phyloP scores from a whole-genome alignment of 2,329 filamentous ascomycete species.

The Drechslerella coelobrocha region DNA sequence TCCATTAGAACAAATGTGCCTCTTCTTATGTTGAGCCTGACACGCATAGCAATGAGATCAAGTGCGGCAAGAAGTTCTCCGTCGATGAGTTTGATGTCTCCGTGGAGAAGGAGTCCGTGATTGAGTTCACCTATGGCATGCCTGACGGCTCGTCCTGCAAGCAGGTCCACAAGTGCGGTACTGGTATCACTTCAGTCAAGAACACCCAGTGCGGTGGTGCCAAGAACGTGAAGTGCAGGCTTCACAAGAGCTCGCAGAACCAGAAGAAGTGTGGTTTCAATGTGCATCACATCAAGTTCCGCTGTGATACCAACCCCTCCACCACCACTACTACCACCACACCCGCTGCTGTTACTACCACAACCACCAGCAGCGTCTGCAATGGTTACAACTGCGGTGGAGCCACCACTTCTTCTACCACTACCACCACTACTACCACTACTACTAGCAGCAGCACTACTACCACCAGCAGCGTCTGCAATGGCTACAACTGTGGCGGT shows the following conservation, averaged over 20 bases:
- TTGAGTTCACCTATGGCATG: conserved; percentile 90
- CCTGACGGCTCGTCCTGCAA: conserved; percentile 81
- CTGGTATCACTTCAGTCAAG: conserved; percentile 71
- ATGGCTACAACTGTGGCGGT: neutral
- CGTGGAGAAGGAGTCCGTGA: conserved; percentile 71
- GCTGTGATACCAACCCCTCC: conserved; percentile 31
- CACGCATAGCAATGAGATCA: conserved; percentile 59
- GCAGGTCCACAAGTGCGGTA: conserved; percentile 73
- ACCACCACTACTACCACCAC: conserved; percentile 1
- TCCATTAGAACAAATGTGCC: conserved; percentile 30
- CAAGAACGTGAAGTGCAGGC: conserved; percentile 73
- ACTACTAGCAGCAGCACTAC: conserved; percentile 8
- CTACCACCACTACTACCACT: conserved; percentile 10
- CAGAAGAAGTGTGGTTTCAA: conserved; percentile 53
- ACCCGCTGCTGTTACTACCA: neutral
- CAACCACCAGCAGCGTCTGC: neutral
- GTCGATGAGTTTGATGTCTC: conserved; percentile 59
- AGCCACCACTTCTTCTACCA: neutral
- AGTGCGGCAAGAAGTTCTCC: conserved; percentile 68
- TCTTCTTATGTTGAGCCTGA: conserved; percentile 62
- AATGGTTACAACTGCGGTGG: neutral
- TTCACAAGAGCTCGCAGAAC: conserved; percentile 50
- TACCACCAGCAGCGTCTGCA: neutral
- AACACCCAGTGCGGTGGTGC: conserved; percentile 95
- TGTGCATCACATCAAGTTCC: conserved; percentile 54